Evolutionary conservation across 345 rosid genomes (phyloP), one percentile per base, ranked within the genome.

Genomic region (Populus alba): DNA sequence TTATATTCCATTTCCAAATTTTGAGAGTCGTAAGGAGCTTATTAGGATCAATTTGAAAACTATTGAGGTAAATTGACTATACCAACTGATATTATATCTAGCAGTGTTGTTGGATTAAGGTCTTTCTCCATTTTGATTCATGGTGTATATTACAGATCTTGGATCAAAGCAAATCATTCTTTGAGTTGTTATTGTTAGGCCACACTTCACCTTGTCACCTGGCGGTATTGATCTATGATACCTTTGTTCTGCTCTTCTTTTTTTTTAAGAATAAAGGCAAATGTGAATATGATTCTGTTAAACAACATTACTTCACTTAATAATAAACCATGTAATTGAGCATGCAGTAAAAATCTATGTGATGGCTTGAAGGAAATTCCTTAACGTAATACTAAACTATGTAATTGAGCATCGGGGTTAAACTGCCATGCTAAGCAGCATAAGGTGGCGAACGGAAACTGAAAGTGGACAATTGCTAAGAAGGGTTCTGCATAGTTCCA

Each of bases 1-100:
- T 83, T 94, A 97, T 72, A 97, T 94, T 75, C 98, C 99, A 68
- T 94, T 97, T 77, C 98, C 99, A n/a, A 92, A 85, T 86, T 90
- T 94, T 22, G 98, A 97, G 86, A 91, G 95, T 89, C 98, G 99
- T 1, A 92, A 90, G 80, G 99, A 90, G 88, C 99, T 97, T 75
- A 97, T 97, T 74, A 88, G 89, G 75, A 97, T 97, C 83, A 97
- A 94, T 85, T 85, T 97, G 86, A 97, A 95, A 84, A 90, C 97
- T 8, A 98, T 97, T 3, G 97, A 97, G 98, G 99, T 96, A 81
- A 78, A 83, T 76, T 73, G 61, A 51, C 65, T n/a, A 4, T 63
- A 38, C 25, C 62, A 35, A 8, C 38, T 17, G 27, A 33, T 33
- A 69, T 66, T 61, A 18, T 5, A 33, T 35, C 18, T 27, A 18